These are phyloP conservation scores for Talaromyces sp. DNA, from an alignment of 2,329 filamentous ascomycete genomes.

Conservation along the genomic window DNA sequence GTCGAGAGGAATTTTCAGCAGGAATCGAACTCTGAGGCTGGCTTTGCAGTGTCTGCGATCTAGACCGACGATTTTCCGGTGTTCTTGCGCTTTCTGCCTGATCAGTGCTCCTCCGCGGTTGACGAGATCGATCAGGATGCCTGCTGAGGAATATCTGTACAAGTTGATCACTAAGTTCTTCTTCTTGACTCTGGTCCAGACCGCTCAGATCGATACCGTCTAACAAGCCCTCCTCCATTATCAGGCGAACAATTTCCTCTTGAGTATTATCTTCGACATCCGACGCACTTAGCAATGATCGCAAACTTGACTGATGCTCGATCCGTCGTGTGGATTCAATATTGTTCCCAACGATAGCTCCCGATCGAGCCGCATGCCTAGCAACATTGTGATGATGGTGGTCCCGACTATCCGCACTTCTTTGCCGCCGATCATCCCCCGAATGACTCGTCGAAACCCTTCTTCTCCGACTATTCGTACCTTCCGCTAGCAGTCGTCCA, in stretches of 20 bases:
- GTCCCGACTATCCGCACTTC: constrained; percentile 38
- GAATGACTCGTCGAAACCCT: constrained; percentile 27
- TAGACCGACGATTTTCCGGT: constrained; percentile 27
- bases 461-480: constrained; percentile 39
- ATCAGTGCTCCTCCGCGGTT: constrained; percentile 34
- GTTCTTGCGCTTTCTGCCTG: constrained; percentile 25
- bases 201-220: constrained; percentile 88
- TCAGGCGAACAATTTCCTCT: constrained; percentile 83
- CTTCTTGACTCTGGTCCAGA: constrained; percentile 77
- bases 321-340: constrained; percentile 56
- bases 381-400: constrained; percentile 31
- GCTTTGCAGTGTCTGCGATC: constrained; percentile 32
- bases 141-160: constrained; percentile 80
- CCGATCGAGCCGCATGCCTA: constrained; percentile 19
- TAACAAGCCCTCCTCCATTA: constrained; percentile 78
- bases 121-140: constrained; percentile 51
- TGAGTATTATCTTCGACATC: constrained; percentile 71
- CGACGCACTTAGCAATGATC: constrained; percentile 77
- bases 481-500: constrained; percentile 66
- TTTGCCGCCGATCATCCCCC: constrained; percentile 26
- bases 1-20: constrained; percentile 23
- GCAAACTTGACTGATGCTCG: constrained; percentile 84
- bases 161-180: constrained; percentile 85
- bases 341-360: constrained; percentile 28
- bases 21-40: constrained; percentile 20